A percentile compares a stretch with the other conserved stretches of the same genome.
phyloP scores from a whole-genome alignment of 768 basidiomycete genomes.

The Hygrophoropsis aurantiaca region DNA sequence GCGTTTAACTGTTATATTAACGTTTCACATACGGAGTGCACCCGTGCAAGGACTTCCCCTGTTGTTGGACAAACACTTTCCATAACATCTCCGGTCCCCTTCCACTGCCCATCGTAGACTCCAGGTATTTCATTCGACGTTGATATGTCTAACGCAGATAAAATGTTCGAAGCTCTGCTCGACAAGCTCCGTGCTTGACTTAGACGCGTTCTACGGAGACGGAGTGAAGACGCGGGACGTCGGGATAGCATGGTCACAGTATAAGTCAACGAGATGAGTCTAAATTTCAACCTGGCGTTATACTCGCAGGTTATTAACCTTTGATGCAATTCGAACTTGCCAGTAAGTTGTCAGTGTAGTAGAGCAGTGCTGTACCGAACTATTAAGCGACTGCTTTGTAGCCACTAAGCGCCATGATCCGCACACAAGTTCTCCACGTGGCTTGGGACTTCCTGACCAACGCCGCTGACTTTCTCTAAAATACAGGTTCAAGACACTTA shows the following conservation, averaged over 20 bases:
- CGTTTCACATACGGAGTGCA: conserved; percentile 58
- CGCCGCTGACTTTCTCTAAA: conserved; percentile 3
- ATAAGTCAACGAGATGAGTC: too few species aligned
- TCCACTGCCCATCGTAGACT: conserved; percentile 84
- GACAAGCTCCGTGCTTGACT: conserved; percentile 50
- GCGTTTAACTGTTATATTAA: conserved; percentile 1
- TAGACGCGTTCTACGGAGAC: neutral
- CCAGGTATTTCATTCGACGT: conserved; percentile 59
- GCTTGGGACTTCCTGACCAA: neutral
- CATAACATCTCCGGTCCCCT: conserved; percentile 68
- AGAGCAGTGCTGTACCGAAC: too few species aligned
- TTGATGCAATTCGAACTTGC: too few species aligned
- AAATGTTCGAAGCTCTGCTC: conserved; percentile 64
- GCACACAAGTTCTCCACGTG: conserved; percentile 17
- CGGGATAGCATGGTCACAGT: conserved; percentile 25
- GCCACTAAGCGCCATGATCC: conserved; percentile 2
- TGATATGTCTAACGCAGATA: conserved; percentile 63
- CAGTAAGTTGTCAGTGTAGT: too few species aligned
- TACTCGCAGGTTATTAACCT: too few species aligned
- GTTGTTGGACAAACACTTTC: conserved; percentile 82
- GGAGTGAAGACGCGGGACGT: conserved; percentile 10
- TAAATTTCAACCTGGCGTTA: too few species aligned
- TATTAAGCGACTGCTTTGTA: too few species aligned
- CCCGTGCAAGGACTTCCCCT: conserved; percentile 77
- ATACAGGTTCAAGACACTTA: neutral